phyloP scores from a whole-genome alignment of 2,329 filamentous ascomycete species.

The Teratosphaeriaceae sp. region DNA sequence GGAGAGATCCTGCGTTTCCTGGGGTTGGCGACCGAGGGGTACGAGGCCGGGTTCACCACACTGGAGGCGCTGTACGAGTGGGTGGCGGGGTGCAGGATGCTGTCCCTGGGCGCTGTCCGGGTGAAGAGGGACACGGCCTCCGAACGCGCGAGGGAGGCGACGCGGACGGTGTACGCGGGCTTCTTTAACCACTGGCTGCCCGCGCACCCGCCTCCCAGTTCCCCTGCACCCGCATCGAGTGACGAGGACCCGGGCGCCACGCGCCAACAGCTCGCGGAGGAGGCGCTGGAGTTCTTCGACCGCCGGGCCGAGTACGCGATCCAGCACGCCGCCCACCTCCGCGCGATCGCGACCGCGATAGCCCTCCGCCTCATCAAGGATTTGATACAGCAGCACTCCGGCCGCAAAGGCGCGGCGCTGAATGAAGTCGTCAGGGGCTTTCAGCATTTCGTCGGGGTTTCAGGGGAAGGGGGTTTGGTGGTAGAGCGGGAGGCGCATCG shows the following conservation, averaged over 20 bases:
- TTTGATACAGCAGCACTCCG: constrained; percentile 12
- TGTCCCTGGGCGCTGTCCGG: constrained; percentile 39
- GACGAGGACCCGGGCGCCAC: background rate
- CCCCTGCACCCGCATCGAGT: too few species aligned
- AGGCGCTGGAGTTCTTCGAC: constrained; percentile 42
- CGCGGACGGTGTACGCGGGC: constrained; percentile 50
- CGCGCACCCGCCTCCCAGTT: constrained; percentile 36
- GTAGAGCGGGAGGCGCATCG: constrained; percentile 13
- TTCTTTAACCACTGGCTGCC: constrained; percentile 63
- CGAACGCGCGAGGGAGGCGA: constrained; percentile 51
- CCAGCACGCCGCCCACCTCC: constrained; percentile 13
- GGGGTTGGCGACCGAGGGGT: constrained; percentile 26
- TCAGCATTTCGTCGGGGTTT: constrained; percentile 19
- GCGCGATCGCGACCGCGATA: constrained; percentile 15
- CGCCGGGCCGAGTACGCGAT: constrained; percentile 16
- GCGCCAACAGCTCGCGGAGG: constrained; percentile 38
- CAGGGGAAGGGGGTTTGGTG: constrained; percentile 1
- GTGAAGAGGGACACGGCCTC: constrained; percentile 36
- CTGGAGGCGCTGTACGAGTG: constrained; percentile 57
- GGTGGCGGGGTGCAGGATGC: constrained; percentile 51
- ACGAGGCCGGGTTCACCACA: constrained; percentile 49
- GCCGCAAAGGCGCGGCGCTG: constrained; percentile 15
- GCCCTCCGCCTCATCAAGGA: constrained; percentile 18
- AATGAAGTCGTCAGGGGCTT: constrained; percentile 25
- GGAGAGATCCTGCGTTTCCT: constrained; percentile 54